phyloP scores from a whole-genome alignment of 495 filamentous ascomycete species.

The Emericellopsis terricola region DNA sequence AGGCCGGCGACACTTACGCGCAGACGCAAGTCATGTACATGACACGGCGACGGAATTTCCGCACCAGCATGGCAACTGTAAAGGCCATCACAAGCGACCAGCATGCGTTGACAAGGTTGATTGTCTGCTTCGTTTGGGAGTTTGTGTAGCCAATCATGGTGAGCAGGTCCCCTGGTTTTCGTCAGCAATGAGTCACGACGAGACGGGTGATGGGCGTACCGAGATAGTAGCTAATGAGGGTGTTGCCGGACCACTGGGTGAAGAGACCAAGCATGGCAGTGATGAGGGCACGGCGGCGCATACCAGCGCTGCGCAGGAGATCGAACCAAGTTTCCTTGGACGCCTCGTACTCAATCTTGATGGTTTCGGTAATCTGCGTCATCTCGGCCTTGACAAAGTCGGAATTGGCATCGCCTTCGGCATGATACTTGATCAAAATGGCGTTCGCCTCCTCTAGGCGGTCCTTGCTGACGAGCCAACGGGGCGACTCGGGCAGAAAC shows the following conservation, averaged over 20 bases:
- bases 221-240: conserved; percentile 38
- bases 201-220: conserved; percentile 1
- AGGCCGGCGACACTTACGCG: too few relatives aligned
- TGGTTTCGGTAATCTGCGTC: conserved; percentile 39
- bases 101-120: conserved; percentile 41
- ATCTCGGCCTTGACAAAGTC: conserved; percentile 42
- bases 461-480: conserved; percentile 27
- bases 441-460: conserved; percentile 12
- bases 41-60: conserved; percentile 31
- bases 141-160: conserved; percentile 30
- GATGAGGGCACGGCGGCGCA: conserved; percentile 37
- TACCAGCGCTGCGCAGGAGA: conserved; percentile 34
- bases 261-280: conserved; percentile 39
- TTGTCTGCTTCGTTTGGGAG: conserved; percentile 29
- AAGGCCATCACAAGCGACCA: conserved; percentile 36
- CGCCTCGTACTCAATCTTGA: conserved; percentile 34
- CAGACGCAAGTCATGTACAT: conserved; percentile 41
- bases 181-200: conserved; percentile 38
- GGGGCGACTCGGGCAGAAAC: conserved; percentile 36
- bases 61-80: conserved; percentile 32
- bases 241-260: conserved; percentile 49
- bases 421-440: conserved; percentile 28
- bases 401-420: conserved; percentile 21
- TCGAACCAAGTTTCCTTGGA: conserved; percentile 37
- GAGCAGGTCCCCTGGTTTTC: conserved; percentile 31